These are phyloP conservation scores for Pisolithus tinctorius DNA, from an alignment of 768 basidiomycete genomes.

Conservation along the genomic window DNA sequence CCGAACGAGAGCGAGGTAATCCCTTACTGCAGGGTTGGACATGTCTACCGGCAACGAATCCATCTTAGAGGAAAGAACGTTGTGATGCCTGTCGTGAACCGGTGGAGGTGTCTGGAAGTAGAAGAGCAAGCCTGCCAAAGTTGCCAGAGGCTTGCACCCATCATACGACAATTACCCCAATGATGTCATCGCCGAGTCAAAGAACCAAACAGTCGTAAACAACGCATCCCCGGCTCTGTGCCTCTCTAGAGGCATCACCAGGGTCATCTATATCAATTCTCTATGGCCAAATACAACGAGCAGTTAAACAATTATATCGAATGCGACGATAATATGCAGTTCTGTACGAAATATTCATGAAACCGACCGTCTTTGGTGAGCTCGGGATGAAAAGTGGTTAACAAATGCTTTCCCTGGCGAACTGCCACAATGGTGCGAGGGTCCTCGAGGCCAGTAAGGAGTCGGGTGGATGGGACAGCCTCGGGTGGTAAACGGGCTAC, in stretches of 20 bases:
- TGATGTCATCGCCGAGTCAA: too few species aligned
- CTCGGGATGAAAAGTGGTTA: slow-evolving; percentile 94
- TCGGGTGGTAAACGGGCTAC: slow-evolving; percentile 61
- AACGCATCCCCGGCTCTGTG: too few species aligned
- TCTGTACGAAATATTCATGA: slow-evolving; percentile 83
- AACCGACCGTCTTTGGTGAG: slow-evolving; percentile 81
- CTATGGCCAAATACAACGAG: too few species aligned
- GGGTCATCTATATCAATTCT: too few species aligned
- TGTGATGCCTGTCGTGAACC: too few species aligned
- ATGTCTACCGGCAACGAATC: slow-evolving; percentile 52
- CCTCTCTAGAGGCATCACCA: too few species aligned
- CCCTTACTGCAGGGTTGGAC: slow-evolving; percentile 52
- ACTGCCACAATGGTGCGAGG: slow-evolving; percentile 74
- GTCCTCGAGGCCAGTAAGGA: slow-evolving; percentile 41
- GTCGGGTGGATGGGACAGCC: slow-evolving; percentile 36
- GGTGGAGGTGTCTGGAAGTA: too few species aligned
- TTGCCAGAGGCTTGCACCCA: too few species aligned
- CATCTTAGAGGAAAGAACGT: slow-evolving; percentile 28
- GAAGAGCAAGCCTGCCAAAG: too few species aligned
- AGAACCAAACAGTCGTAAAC: too few species aligned
- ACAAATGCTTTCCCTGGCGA: slow-evolving; percentile 74
- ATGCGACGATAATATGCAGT: slow-evolving; percentile 50
- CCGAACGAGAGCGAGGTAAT: slow-evolving; percentile 62
- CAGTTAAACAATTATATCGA: slow-evolving; percentile 2
- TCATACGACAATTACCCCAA: too few species aligned